Conservation (phyloP, 805 yeast genomes). For the Zygotorulaspora chibaensis region DNA sequence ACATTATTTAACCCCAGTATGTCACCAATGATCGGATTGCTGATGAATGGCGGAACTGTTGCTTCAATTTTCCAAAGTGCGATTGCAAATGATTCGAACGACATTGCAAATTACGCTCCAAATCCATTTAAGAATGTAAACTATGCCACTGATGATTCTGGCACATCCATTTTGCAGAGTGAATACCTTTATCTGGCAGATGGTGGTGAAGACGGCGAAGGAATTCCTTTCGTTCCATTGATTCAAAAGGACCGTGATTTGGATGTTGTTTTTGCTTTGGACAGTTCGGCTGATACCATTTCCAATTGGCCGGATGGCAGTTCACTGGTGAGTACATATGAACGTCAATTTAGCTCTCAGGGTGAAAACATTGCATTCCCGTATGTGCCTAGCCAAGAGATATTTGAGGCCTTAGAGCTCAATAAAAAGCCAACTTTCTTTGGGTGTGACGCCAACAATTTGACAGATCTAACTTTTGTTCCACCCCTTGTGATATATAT, state of each 20-base stretch:
- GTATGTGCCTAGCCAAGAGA: conserved; percentile 64
- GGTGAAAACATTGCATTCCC: conserved; percentile 68
- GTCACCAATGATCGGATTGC: conserved; percentile 47
- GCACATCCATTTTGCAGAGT: conserved; percentile 38
- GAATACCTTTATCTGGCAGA: conserved; percentile 54
- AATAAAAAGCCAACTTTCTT: conserved; percentile 73
- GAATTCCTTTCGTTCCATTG: conserved; percentile 60
- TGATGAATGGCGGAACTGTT: conserved; percentile 36
- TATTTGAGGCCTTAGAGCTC: conserved; percentile 57
- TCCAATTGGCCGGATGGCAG: conserved; percentile 64
- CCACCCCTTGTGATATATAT: conserved; percentile 78
- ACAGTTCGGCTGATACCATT: conserved; percentile 62
- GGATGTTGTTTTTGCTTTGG: conserved; percentile 63
- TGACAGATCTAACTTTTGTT: conserved; percentile 48
- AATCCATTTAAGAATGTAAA: conserved; percentile 59
- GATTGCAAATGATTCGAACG: conserved; percentile 49
- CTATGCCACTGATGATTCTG: conserved; percentile 30
- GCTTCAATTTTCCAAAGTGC: conserved; percentile 37
- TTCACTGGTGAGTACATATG: conserved; percentile 51
- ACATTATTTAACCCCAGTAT: conserved; percentile 69
- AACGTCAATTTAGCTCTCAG: conserved; percentile 51
- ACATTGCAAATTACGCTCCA: conserved; percentile 66
- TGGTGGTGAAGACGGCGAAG: conserved; percentile 68
- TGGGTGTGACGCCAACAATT: conserved; percentile 69
- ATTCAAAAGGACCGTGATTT: conserved; percentile 54